Base-by-base conservation (phyloP, 208 protist species). In the Tritrichomonas foetus region DNA sequence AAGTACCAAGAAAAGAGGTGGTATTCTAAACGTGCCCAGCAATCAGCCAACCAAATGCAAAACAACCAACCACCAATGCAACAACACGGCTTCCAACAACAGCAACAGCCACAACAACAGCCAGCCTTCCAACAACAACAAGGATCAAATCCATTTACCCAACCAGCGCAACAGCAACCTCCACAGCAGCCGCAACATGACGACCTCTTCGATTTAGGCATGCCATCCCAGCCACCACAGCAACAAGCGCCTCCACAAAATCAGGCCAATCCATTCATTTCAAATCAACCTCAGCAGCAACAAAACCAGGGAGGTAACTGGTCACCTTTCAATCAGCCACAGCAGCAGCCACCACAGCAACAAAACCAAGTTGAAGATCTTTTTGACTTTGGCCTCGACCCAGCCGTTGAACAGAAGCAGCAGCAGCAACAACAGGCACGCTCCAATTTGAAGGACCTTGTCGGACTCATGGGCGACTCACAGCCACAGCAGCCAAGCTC, bases 1-100 rank as follows among this genome's bases (percentile, higher is more conserved):
- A 82, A 82, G 41, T 82, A 82, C 41, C n/a, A 47, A 47, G 74
- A 82, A 25, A 82, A 82, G 39, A 14, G n/a, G 30, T 82, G 74
- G 74, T 82, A 82, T 44, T 82, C 74, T 9, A 82, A 82, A 41
- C n/a, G 41, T 20, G 74, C 74, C 30, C 55, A 64, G 20, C 8
- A 64, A 22, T 25, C 13, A 22, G 8, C 55, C 20, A 8, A 64
- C 8, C 55, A 64, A 20, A 8, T 25, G 20, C 55, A 64, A 20
- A 8, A 64, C 8, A 22, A 8, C 8, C 55, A 64, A 64, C 20
- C 55, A 64, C 13, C 13, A 64, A 64, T 8, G 55, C 55, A 64
- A 22, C 55, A 64, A 64, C 13, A 20, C 8, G 55, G 55, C 20
- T 64, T 64, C 55, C 55, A 64, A 20, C 55, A 64, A 64, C 55